Evolutionary conservation across 2,329 filamentous ascomycete genomes (phyloP), one percentile per base, ranked within the genome.

Genomic region (Phoma sp.): DNA sequence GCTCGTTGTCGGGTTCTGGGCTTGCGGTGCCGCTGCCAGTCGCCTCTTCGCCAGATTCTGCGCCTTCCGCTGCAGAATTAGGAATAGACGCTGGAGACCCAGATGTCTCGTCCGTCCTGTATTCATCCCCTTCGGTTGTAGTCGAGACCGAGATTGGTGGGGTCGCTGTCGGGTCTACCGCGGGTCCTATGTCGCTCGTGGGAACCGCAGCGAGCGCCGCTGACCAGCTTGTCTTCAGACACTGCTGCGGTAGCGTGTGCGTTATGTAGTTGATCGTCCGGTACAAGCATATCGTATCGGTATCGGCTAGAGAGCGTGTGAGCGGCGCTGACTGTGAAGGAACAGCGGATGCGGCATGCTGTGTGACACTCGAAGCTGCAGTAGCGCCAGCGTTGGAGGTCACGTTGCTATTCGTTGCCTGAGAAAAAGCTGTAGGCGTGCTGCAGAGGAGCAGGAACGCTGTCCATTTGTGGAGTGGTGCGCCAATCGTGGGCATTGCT

Each of bases 221-320:
- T 13, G 71, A 62, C 79, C 86, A 87, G 36, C 81, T 80, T n/a
- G 84, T 86, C 43, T 83, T 85, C 22, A 91, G 79, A 69, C 90
- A 93, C 77, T 89, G 88, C 70, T 91, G 89, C 9, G 89, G 89
- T 35, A 93, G 77, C 2, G 84, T 86, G 64, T 93, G 88, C 9
- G 89, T 93, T 58, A 93, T 90, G 74, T 93, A 91, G 75, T 93
- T 93, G 69, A 91, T 86, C 1, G 88, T 91, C 62, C 84, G 83
- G 57, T 74, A 80, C 10, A 75, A 76, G 69, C 80, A 83, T 43
- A 76, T 78, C 18, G 72, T 65, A 2, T 80, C 55, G 48, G 56
- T 53, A 14, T 80, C 50, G 55, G 52, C 36, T 42, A 65, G 67
- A 13, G 63, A 60, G 54, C 64, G 55, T 22, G 55, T 36, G 24